phyloP scores from a whole-genome alignment of 148 eudicot genomes.

The Cornus florida region DNA sequence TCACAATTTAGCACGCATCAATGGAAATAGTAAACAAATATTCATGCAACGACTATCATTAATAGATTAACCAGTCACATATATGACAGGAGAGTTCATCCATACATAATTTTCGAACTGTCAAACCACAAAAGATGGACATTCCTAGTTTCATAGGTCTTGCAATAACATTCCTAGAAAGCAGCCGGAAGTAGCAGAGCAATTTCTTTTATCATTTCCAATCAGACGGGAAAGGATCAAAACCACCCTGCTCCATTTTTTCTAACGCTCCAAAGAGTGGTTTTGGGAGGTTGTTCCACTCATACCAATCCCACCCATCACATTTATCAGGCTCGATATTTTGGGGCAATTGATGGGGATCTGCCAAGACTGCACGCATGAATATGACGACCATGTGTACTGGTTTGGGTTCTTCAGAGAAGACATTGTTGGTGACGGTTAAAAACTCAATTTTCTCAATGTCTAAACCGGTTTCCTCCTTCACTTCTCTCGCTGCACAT shows the following conservation, averaged over 20 bases:
- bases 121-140: neutral
- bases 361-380: slow-evolving; percentile 50
- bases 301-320: slow-evolving; percentile 93
- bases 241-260: slow-evolving; percentile 50
- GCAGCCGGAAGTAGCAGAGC: neutral
- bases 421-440: slow-evolving; percentile 63
- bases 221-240: slow-evolving; percentile 49
- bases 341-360: slow-evolving; percentile 46
- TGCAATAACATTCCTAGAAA: neutral
- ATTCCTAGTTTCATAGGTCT: neutral
- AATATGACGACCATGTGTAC: slow-evolving; percentile 57
- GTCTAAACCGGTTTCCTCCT: slow-evolving; percentile 85
- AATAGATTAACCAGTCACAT: no score
- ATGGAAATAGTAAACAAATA: no score
- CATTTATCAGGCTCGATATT: slow-evolving; percentile 86
- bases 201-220: neutral
- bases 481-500: slow-evolving; percentile 84
- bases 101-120: neutral
- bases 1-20: no score
- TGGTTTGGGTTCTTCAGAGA: slow-evolving; percentile 42
- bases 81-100: neutral
- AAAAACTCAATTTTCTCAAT: slow-evolving; percentile 51
- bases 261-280: slow-evolving; percentile 72
- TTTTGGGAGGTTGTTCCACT: slow-evolving; percentile 70
- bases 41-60: no score